Evolutionary conservation across 306 rosid genomes (phyloP).

Genomic region (Malus sieversii): DNA sequence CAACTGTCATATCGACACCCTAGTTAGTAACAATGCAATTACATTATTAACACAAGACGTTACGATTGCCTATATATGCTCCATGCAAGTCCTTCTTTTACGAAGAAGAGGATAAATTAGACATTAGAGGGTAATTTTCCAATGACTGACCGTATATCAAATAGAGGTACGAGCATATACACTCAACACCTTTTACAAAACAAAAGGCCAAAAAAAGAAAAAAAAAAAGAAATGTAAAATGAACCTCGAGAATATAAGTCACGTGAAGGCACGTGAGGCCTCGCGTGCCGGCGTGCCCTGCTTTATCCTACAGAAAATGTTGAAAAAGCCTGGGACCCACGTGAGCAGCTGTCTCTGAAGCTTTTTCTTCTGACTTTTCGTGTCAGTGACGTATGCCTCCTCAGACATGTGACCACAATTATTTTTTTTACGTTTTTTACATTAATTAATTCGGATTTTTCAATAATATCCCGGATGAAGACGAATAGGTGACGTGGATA

Average conservation of each 20-base stretch:
- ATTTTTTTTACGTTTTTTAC: not conserved
- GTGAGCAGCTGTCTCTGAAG: constrained; percentile 25
- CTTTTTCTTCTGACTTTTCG: constrained; percentile 18
- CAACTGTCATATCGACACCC: no score
- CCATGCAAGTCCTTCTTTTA: no score
- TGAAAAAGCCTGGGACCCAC: constrained; percentile 45
- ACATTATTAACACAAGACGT: no score
- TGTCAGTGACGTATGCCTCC: constrained; percentile 22
- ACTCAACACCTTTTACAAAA: not conserved
- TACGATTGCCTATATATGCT: no score
- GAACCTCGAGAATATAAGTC: constrained; percentile 40
- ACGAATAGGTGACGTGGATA: constrained; percentile 24
- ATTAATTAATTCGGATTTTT: not conserved
- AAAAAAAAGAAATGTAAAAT: not conserved
- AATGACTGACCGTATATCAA: no score
- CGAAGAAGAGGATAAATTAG: no score
- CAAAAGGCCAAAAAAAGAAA: not conserved
- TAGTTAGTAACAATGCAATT: no score
- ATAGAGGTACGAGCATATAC: no score
- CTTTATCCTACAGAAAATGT: constrained; percentile 37
- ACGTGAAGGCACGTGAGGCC: constrained; percentile 69
- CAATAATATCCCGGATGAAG: not conserved
- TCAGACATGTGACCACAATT: constrained; percentile 38
- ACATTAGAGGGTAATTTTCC: no score
- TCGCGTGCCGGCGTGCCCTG: constrained; percentile 80